A percentile compares a stretch with the other conserved stretches of the same genome.
These are phyloP conservation scores for Russula ochroleuca DNA, from an alignment of 768 basidiomycete genomes.

Conservation along the genomic window DNA sequence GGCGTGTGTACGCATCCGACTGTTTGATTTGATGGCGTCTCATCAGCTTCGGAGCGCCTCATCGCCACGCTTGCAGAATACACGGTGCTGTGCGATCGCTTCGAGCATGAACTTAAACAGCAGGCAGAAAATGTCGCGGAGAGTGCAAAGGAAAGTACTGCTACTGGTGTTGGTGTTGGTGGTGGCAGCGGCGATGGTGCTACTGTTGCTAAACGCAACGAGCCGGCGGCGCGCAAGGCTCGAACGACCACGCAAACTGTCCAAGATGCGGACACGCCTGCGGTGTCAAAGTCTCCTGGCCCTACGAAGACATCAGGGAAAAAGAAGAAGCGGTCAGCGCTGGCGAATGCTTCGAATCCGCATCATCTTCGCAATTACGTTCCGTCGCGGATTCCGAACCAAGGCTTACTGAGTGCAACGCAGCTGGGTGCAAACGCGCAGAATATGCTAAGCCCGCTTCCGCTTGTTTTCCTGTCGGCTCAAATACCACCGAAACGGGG, in stretches of 20 bases:
- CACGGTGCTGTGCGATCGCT: conserved; percentile 55
- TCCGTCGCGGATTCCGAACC: conserved; percentile 67
- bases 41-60: conserved; percentile 67
- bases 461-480: conserved; percentile 63
- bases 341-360: conserved; percentile 92
- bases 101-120: conserved; percentile 68
- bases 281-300: conserved; percentile 30
- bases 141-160: conserved; percentile 48
- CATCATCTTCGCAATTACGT: conserved; percentile 95
- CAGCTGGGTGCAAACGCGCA: conserved; percentile 43
- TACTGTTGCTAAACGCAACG: conserved; percentile 22
- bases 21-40: conserved; percentile 27
- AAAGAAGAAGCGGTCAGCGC: conserved; percentile 91
- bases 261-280: conserved; percentile 38
- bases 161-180: conserved; percentile 36
- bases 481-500: conserved; percentile 53
- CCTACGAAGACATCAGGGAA: conserved; percentile 42
- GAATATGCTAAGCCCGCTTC: conserved; percentile 53
- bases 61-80: conserved; percentile 67
- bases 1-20: conserved; percentile 28
- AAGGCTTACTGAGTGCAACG: conserved; percentile 37
- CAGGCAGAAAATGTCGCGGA: conserved; percentile 57
- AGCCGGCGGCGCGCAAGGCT: conserved; percentile 20
- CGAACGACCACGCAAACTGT: conserved; percentile 35
- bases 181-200: conserved; percentile 27